phyloP scores from a whole-genome alignment of 805 yeast species.

The Yamadazyma nakazawae region DNA sequence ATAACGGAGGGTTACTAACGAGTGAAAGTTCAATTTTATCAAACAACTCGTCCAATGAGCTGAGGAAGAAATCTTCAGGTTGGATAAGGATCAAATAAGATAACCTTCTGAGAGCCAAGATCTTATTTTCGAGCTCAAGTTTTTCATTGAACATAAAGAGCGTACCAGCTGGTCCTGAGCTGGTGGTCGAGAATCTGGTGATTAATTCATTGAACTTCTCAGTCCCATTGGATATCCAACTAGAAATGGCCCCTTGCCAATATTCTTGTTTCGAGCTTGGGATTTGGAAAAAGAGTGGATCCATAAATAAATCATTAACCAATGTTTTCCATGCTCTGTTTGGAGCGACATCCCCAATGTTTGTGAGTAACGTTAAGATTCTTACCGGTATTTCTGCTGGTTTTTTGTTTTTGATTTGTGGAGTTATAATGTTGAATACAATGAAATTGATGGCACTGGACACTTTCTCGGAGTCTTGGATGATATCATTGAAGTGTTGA shows the following conservation, averaged over 20 bases:
- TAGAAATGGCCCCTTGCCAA: slow-evolving; percentile 56
- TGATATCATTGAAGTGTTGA: slow-evolving; percentile 34
- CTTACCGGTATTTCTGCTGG: slow-evolving; percentile 35
- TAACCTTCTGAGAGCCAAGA: slow-evolving; percentile 56
- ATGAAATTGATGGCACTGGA: slow-evolving; percentile 35
- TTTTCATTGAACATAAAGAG: slow-evolving; percentile 70
- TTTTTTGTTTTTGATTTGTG: slow-evolving; percentile 48
- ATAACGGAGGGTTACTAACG: slow-evolving; percentile 24
- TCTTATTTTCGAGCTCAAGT: slow-evolving; percentile 55
- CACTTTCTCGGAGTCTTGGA: slow-evolving; percentile 59
- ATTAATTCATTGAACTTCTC: slow-evolving; percentile 43
- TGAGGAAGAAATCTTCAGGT: slow-evolving; percentile 54
- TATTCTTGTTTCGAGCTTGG: slow-evolving; percentile 17
- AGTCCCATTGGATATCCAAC: slow-evolving; percentile 65
- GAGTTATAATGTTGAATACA: slow-evolving; percentile 50
- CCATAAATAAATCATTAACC: slow-evolving; percentile 64
- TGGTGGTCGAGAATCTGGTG: slow-evolving; percentile 2
- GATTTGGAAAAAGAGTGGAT: slow-evolving; percentile 50
- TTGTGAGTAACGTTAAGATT: slow-evolving; percentile 44
- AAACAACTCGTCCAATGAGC: slow-evolving; percentile 46
- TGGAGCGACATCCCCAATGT: slow-evolving; percentile 32
- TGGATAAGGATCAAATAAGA: slow-evolving; percentile 61
- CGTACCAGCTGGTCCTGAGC: slow-evolving; percentile 28
- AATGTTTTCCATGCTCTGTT: slow-evolving; percentile 60
- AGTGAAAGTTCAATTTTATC: slow-evolving; percentile 33